These are phyloP conservation scores for Fusarium cyanostomum DNA, from an alignment of 2,329 filamentous ascomycete species.

Conservation along the genomic window DNA sequence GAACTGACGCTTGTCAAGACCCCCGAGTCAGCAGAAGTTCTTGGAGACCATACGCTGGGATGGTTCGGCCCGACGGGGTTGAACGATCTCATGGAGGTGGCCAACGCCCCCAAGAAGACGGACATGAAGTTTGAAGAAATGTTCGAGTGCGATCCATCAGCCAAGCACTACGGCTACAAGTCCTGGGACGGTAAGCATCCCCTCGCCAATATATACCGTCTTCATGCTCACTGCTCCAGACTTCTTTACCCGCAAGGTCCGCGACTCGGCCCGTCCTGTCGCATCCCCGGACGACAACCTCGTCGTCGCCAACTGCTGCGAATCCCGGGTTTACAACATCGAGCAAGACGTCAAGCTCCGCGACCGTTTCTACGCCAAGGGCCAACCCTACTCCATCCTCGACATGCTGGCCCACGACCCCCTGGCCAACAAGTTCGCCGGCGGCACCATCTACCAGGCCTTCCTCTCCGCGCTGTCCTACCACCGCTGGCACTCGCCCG, in stretches of 20 bases:
- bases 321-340: constrained; percentile 67
- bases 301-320: constrained; percentile 71
- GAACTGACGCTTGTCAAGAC: constrained; percentile 45
- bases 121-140: constrained; percentile 65
- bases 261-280: constrained; percentile 64
- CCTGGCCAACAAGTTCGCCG: constrained; percentile 63
- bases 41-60: constrained; percentile 55
- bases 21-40: constrained; percentile 63
- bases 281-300: constrained; percentile 62
- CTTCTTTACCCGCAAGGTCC: constrained; percentile 72
- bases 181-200: constrained; percentile 68
- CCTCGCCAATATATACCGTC: accelerated
- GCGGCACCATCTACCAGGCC: constrained; percentile 75
- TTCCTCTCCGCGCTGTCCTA: constrained; percentile 74
- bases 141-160: constrained; percentile 66
- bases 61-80: constrained; percentile 65
- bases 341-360: constrained; percentile 60
- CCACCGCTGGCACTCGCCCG: constrained; percentile 77
- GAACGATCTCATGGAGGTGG: constrained; percentile 60
- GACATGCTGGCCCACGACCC: constrained; percentile 71
- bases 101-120: constrained; percentile 56
- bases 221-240: constrained; percentile 42
- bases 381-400: constrained; percentile 71
- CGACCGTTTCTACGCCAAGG: constrained; percentile 75
- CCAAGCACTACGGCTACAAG: constrained; percentile 66